These are phyloP conservation scores for Eragrostis tef DNA, from an alignment of 202 grass and related monocot species.

Conservation along the genomic window DNA sequence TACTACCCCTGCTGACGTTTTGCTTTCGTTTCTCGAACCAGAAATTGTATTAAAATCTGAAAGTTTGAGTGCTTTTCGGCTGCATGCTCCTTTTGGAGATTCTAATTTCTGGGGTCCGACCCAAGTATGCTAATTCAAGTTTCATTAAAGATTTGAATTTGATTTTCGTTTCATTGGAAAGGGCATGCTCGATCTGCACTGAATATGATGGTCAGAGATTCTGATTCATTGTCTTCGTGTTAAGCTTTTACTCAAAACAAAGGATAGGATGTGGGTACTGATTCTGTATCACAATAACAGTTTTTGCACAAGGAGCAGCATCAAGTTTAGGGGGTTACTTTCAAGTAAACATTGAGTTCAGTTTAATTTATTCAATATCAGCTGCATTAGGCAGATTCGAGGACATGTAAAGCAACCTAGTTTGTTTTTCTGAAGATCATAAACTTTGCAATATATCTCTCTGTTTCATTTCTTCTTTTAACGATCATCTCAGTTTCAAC, in stretches of 20 bases:
- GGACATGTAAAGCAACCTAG: not conserved
- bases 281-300: not conserved
- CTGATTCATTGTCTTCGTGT: not conserved
- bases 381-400: not conserved
- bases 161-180: no score
- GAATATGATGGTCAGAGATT: no score
- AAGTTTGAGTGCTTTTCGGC: no score
- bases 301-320: not conserved
- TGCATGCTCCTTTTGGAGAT: no score
- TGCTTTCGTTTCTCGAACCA: no score
- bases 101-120: no score
- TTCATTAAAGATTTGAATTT: no score
- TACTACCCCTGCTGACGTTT: no score
- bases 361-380: not conserved
- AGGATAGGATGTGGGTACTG: not conserved
- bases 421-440: not conserved
- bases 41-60: no score
- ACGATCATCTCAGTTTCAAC: not conserved
- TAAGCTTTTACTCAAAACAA: not conserved
- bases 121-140: no score
- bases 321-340: not conserved
- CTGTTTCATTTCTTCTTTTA: not conserved
- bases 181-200: no score
- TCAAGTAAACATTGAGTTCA: not conserved
- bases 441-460: not conserved